Evolutionary conservation across 352 stramenopile species (phyloP).

Genomic region (Pythium oligandrum): DNA sequence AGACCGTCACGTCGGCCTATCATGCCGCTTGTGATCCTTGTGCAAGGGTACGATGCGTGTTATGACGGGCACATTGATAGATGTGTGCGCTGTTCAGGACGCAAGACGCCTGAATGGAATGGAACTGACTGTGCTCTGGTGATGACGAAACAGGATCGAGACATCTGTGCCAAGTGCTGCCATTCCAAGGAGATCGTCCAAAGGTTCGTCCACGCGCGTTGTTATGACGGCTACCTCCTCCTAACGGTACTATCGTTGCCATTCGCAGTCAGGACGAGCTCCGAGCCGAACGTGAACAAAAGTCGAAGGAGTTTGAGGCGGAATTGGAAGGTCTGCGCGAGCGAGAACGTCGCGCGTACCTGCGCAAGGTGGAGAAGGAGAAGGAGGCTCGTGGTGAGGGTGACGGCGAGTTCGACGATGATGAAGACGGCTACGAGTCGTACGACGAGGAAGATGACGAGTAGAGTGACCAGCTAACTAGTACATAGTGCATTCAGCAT

Average conservation of each 20-base stretch:
- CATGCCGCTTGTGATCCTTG: constrained; percentile 92
- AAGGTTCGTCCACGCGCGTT: constrained; percentile 25
- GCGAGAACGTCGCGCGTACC: constrained; percentile 63
- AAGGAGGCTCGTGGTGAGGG: constrained; percentile 42
- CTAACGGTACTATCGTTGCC: no score
- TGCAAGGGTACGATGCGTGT: constrained; percentile 42
- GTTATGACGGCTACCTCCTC: background rate
- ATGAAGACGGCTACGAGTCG: constrained; percentile 38
- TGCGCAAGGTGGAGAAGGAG: constrained; percentile 58
- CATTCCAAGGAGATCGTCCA: constrained; percentile 64
- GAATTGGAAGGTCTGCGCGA: constrained; percentile 68
- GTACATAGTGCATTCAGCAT: no score
- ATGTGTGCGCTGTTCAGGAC: no score
- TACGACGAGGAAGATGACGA: constrained; percentile 46
- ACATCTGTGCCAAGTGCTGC: constrained; percentile 89
- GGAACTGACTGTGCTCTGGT: background rate
- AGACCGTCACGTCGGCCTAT: constrained; percentile 92
- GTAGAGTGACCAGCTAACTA: constrained; percentile 21
- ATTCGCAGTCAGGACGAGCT: constrained; percentile 43
- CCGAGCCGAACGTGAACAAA: constrained; percentile 32
- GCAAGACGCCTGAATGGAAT: background rate
- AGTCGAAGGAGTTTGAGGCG: constrained; percentile 45
- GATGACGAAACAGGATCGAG: constrained; percentile 33
- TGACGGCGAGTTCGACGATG: constrained; percentile 17
- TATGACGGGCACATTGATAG: no score